Evolutionary conservation across 305 asterid species (phyloP).

Genomic region (Fraxinus nigra): DNA sequence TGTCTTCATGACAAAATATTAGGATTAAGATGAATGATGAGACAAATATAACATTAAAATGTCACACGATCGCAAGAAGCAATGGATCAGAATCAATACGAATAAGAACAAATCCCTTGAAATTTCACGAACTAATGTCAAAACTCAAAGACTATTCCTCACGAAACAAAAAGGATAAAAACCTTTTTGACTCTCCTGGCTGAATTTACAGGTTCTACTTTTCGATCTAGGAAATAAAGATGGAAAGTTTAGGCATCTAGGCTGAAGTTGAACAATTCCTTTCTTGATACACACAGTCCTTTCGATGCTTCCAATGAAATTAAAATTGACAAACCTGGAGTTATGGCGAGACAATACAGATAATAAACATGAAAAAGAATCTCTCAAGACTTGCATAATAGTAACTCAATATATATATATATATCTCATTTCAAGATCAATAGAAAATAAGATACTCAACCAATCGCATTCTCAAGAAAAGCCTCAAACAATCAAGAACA

Average conservation of each 20-base stretch:
- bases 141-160: neutral
- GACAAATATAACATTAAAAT: neutral
- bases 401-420: too few relatives aligned
- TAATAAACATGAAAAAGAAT: too few relatives aligned
- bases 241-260: neutral
- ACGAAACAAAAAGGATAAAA: neutral
- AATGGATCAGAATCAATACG: neutral
- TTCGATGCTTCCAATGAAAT: neutral
- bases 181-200: neutral
- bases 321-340: too few relatives aligned
- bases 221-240: neutral
- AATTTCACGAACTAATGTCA: neutral
- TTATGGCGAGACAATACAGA: too few relatives aligned
- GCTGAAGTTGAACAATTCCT: neutral
- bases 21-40: neutral
- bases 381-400: too few relatives aligned
- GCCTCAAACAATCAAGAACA: neutral
- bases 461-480: neutral
- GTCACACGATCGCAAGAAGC: neutral
- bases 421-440: neutral
- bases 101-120: neutral
- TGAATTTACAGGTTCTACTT: neutral
- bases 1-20: neutral
- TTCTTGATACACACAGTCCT: neutral
- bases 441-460: neutral